phyloP scores from a whole-genome alignment of 192 early-diverging fungal genomes.

The Umbelopsis isabellina region DNA sequence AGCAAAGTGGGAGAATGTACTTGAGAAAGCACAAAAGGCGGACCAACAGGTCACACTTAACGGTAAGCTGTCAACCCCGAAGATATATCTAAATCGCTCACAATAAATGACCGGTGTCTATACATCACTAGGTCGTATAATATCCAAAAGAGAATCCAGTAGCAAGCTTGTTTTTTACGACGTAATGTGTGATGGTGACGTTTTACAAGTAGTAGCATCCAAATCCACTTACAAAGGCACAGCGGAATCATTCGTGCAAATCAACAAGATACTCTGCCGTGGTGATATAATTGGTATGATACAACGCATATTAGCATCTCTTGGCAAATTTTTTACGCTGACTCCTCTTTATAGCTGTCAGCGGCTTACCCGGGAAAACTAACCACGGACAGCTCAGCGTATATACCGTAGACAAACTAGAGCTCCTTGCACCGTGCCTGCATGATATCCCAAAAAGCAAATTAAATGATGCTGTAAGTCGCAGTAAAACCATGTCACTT shows the following conservation, averaged over 20 bases:
- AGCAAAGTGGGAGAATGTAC: slow-evolving; percentile 31
- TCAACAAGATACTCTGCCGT: slow-evolving; percentile 50
- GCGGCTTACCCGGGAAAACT: slow-evolving; percentile 72
- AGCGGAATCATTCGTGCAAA: slow-evolving; percentile 43
- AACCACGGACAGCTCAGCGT: slow-evolving; percentile 71
- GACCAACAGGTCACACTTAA: slow-evolving; percentile 34
- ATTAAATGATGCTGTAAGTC: slow-evolving; percentile 55
- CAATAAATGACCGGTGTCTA: slow-evolving; percentile 3
- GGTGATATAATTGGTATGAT: slow-evolving; percentile 68
- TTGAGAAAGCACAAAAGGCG: slow-evolving; percentile 38
- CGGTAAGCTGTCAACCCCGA: slow-evolving; percentile 4
- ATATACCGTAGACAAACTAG: slow-evolving; percentile 53
- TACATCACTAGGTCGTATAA: slow-evolving; percentile 62
- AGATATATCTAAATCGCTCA: neutral
- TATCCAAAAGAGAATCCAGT: slow-evolving; percentile 69
- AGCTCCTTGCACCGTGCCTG: slow-evolving; percentile 71
- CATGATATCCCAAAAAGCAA: slow-evolving; percentile 68
- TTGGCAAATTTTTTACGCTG: neutral
- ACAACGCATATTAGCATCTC: neutral
- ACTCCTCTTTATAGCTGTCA: slow-evolving; percentile 33
- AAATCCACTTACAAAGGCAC: slow-evolving; percentile 43
- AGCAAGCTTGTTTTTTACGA: slow-evolving; percentile 77
- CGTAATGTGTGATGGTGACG: slow-evolving; percentile 59
- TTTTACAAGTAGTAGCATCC: slow-evolving; percentile 71
- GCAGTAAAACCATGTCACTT: neutral